These are phyloP conservation scores for Arthrobotrys pseudoclavata DNA, from an alignment of 2,329 filamentous ascomycete genomes.

Conservation along the genomic window DNA sequence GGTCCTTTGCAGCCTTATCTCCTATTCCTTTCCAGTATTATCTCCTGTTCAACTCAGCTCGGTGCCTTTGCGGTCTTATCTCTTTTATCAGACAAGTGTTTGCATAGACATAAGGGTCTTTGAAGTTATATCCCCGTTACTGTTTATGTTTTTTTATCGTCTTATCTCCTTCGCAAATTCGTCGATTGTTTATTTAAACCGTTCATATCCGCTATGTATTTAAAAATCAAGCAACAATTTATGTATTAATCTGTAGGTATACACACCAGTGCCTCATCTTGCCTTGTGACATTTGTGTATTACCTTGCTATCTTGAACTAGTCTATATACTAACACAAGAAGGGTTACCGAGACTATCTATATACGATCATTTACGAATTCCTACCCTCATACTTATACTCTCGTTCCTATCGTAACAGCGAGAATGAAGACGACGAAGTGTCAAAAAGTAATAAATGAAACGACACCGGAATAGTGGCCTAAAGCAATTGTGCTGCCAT, in stretches of 20 bases:
- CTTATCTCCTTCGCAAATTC: not conserved
- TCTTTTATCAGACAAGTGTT: not conserved
- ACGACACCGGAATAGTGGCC: not conserved
- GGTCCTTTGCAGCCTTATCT: not conserved
- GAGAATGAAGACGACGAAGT: too few species aligned
- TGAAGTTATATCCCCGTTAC: not conserved
- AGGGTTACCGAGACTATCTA: too few species aligned
- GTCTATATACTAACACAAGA: not conserved
- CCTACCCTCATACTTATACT: too few species aligned
- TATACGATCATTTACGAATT: too few species aligned
- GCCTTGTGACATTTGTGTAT: not conserved
- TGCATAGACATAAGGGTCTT: not conserved
- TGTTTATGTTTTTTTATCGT: not conserved
- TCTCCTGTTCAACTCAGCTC: too few species aligned
- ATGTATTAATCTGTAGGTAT: not conserved
- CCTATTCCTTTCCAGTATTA: not conserved
- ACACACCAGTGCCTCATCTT: not conserved
- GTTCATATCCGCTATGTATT: not conserved
- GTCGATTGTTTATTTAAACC: not conserved
- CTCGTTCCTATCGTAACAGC: too few species aligned
- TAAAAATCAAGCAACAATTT: not conserved
- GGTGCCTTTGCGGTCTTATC: not conserved
- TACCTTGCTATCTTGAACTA: not conserved
- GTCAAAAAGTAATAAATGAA: conserved; percentile 3
- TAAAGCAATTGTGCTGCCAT: not conserved